Conservation (phyloP, 2,329 filamentous ascomycete species). For the Pyrenophora graminea region DNA sequence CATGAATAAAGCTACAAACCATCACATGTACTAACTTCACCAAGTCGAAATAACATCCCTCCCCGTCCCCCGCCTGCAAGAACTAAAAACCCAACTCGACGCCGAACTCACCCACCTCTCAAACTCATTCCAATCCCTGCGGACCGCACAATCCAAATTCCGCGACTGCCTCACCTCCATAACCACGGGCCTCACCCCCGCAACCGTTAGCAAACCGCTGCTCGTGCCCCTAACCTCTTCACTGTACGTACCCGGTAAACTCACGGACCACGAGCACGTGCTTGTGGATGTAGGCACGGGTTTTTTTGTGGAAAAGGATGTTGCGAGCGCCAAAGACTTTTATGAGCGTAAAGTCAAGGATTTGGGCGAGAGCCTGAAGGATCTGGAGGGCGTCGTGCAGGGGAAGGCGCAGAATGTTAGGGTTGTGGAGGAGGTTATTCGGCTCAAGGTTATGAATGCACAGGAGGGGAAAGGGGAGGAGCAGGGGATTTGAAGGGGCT, state of each 20-base stretch:
- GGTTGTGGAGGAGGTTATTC: constrained; percentile 77
- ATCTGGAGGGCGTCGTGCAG: constrained; percentile 70
- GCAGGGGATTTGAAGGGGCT: constrained; percentile 23
- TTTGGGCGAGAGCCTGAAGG: constrained; percentile 65
- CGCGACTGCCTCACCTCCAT: constrained; percentile 85
- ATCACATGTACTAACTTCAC: constrained; percentile 4
- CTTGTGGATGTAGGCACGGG: constrained; percentile 92
- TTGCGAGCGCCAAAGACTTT: constrained; percentile 66
- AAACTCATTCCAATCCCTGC: constrained; percentile 84
- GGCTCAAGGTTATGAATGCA: constrained; percentile 43
- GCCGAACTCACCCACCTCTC: constrained; percentile 95
- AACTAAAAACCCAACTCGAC: constrained; percentile 94
- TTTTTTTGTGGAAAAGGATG: constrained; percentile 87
- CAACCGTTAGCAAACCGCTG: constrained; percentile 60
- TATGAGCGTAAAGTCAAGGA: constrained; percentile 71
- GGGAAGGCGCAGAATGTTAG: constrained; percentile 83
- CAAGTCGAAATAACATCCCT: constrained; percentile 73
- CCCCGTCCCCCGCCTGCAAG: constrained; percentile 80
- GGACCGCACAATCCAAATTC: constrained; percentile 89
- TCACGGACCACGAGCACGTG: constrained; percentile 56
- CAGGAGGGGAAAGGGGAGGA: constrained; percentile 36
- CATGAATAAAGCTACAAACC: neutral
- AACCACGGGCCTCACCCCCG: constrained; percentile 57
- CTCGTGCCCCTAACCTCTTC: constrained; percentile 95
- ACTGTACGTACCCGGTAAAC: constrained; percentile 84